Percentiles rank a stretch among this genome's conserved stretches.
These are phyloP conservation scores for Suillus ampliporus DNA, from an alignment of 768 basidiomycete species.

Conservation along the genomic window DNA sequence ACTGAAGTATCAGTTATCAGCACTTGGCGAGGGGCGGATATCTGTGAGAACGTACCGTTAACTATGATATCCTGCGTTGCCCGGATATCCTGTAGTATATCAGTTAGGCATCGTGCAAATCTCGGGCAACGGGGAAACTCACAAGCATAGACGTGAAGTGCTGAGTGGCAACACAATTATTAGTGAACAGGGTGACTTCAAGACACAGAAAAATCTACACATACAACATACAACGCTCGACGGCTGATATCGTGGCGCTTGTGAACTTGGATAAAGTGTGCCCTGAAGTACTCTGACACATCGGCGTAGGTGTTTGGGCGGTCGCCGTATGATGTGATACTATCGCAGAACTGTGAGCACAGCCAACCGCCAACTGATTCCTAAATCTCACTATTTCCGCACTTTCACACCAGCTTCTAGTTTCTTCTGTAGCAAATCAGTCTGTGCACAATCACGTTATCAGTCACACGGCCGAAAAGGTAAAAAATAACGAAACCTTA, in stretches of 20 bases:
- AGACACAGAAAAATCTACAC: constrained; percentile 33
- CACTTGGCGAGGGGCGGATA: not conserved
- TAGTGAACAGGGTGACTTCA: constrained; percentile 9
- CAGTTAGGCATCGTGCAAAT: constrained; percentile 1
- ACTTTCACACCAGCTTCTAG: constrained; percentile 69
- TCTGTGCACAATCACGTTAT: constrained; percentile 44
- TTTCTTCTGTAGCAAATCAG: constrained; percentile 75
- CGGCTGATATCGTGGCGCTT: constrained; percentile 63
- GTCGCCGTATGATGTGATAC: constrained; percentile 79
- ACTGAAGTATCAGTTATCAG: constrained; percentile 42
- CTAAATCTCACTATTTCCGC: constrained; percentile 70
- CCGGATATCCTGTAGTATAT: constrained; percentile 57
- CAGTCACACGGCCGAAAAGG: constrained; percentile 10
- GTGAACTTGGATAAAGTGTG: constrained; percentile 83
- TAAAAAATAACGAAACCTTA: constrained; percentile 54
- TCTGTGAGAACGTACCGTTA: constrained; percentile 49
- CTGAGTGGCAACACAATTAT: constrained; percentile 36
- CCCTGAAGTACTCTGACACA: constrained; percentile 80
- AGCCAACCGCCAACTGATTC: constrained; percentile 12
- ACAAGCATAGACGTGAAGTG: constrained; percentile 79
- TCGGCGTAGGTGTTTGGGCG: constrained; percentile 73
- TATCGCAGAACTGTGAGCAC: constrained; percentile 30
- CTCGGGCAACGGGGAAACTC: constrained; percentile 21
- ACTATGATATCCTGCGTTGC: constrained; percentile 71
- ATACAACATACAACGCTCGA: constrained; percentile 67